Evolutionary conservation across 2,329 filamentous ascomycete genomes (phyloP), one percentile per base, ranked within the genome.

Genomic region (Plenodomus lindquistii): DNA sequence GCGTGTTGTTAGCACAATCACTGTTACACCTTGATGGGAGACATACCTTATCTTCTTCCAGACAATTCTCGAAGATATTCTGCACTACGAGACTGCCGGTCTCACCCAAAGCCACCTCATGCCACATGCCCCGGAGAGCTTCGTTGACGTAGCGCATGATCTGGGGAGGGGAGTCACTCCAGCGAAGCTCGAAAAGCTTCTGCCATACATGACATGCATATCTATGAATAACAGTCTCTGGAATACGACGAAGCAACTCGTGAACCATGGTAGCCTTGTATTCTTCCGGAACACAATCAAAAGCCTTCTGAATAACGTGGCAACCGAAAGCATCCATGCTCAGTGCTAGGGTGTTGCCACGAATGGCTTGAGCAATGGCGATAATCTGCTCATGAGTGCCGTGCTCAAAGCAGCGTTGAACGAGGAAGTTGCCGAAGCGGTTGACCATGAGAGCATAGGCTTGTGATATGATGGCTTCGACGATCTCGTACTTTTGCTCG

Each of bases 181-280:
- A 99, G 66, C 94, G 88, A 61, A 99, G 84, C 74, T 99, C 94
- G 71, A 99, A 99, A 21, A 99, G 84, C 79, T 99, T 99, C 78
- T 99, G 94, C 94, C 94, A 99, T 55, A 99, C 94, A 73, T 99
- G 94, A 67, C 94, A 99, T 50, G 94, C 94, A 75, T 99, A 99
- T 60, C 95, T 89, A 75, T 99, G 95, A 68, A 99, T 94, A 57
- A 99, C 92, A 2, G 94, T 99, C 75, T 99, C 93, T 0, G 93
- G 94, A 57, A 99, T 99, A 46, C 91, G 87, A 53, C 91, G 90
- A 48, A 99, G 85, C 20, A 99, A 81, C 70, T 99, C 94, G 69
- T 96, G 91, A n/a, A 99, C 94, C 92, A 99, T 97, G 69, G 94
- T 87, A 11, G 91, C 90, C 76, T 99, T 99, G 81, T 97, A 96